Base-by-base conservation (phyloP, 2,329 filamentous ascomycete species). In the Epichloe hybrida region DNA sequence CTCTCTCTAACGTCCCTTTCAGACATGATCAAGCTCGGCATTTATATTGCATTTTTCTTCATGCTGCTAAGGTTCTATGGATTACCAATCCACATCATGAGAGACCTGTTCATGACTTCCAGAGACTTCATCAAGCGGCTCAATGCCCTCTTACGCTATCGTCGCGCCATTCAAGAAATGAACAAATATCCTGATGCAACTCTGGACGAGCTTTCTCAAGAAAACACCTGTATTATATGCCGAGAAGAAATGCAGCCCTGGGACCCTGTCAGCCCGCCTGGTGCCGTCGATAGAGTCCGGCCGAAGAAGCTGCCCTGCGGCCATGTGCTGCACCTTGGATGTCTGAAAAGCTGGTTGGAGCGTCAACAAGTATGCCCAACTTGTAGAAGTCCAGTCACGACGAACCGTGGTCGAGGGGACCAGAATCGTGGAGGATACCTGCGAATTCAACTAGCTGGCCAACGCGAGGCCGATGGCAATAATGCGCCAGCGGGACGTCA, bases 211-310 rank as follows among this genome's bases (percentile, higher is more conserved):
- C 79, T 98, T 23, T 73, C 75, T 31, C 77, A 86, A 46, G 91
- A 96, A 64, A 88, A 94, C 61, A 94, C 93, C 3, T 98, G 93
- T 66, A 98, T 98, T 59, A 95, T 98, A 50, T 98, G 93, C 66
- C 82, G 93, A 54, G 93, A 98, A 65, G 88, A 94, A 56, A 98
- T 98, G 93, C 80, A 80, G 36, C 81, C 84, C 1, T 95, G 88
- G 86, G 68, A 79, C 52, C 69, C 73, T 0, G 62, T 56, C 5
- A 65, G 69, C 69, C 79, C 64, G 71, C 79, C 57, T 74, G 83
- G 80, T n/a, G 75, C 85, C 51, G 83, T 94, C 52, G 89, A 97
- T 62, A 80, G 91, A 50, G 78, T 86, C 51, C 79, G 93, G 20
- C 88, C 93, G 6, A 98, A 98, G 73, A 97, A 95, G 69, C 77